Evolutionary conservation across 2,329 filamentous ascomycete genomes (phyloP).

Genomic region (Albophoma yamanashiensis): DNA sequence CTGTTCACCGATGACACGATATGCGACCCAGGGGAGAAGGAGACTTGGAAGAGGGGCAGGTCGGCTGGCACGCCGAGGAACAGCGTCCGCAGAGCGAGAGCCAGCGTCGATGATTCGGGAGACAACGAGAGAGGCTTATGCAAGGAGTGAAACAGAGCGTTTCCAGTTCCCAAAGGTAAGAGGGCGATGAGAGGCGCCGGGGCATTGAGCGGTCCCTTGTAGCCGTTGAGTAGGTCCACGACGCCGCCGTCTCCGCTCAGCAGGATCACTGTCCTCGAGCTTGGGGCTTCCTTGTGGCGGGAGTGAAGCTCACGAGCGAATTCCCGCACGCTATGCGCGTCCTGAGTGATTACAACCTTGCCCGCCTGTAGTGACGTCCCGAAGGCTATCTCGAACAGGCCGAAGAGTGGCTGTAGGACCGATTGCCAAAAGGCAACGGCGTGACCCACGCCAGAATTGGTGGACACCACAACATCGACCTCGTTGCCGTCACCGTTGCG

Average conservation of each 20-base stretch:
- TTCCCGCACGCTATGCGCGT: slow-evolving; percentile 50
- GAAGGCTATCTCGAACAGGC: slow-evolving; percentile 21
- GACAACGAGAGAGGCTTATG: slow-evolving; percentile 44
- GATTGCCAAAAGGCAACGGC: slow-evolving; percentile 44
- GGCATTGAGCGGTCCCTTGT: slow-evolving; percentile 8
- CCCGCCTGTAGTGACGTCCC: neutral
- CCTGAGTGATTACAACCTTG: slow-evolving; percentile 49
- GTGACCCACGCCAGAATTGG: slow-evolving; percentile 49
- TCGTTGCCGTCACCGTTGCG: slow-evolving; percentile 10
- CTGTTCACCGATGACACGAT: slow-evolving; percentile 27
- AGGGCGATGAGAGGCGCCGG: slow-evolving; percentile 35
- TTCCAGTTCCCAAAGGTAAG: slow-evolving; percentile 54
- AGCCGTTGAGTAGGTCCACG: slow-evolving; percentile 66
- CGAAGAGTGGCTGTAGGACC: slow-evolving; percentile 46
- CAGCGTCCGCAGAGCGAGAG: slow-evolving; percentile 45
- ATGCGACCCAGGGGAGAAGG: slow-evolving; percentile 47
- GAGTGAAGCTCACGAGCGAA: slow-evolving; percentile 38
- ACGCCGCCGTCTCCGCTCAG: slow-evolving; percentile 83
- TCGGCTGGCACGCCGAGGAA: slow-evolving; percentile 42
- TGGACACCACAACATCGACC: slow-evolving; percentile 59
- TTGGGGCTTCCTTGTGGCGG: slow-evolving; percentile 13
- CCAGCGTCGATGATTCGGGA: slow-evolving; percentile 26
- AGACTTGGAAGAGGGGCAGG: slow-evolving; percentile 52
- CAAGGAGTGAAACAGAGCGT: slow-evolving; percentile 52
- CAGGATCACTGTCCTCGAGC: slow-evolving; percentile 54